Evolutionary conservation across 2,329 filamentous ascomycete species (phyloP).

Genomic region (Cladophialophora yegresii): DNA sequence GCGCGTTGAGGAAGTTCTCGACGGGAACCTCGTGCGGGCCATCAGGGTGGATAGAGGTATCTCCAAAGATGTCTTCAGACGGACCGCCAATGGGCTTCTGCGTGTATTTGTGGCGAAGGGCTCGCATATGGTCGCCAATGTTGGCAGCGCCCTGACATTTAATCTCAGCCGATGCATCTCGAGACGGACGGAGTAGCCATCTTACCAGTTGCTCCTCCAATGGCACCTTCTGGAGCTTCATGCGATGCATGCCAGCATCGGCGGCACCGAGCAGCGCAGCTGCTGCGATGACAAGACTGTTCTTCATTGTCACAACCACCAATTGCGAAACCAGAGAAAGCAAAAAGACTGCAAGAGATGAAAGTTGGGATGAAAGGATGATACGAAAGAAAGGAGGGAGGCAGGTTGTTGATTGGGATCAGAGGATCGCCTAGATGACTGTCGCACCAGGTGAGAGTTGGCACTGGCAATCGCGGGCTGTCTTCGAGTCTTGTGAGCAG

Average conservation of each 20-base stretch:
- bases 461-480: background rate
- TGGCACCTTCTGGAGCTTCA: conserved; percentile 97
- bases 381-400: conserved; percentile 14
- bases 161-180: conserved; percentile 8
- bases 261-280: conserved; percentile 79
- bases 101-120: conserved; percentile 87
- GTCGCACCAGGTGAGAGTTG: conserved; percentile 10
- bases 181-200: conserved; percentile 33
- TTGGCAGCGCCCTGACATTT: conserved; percentile 67
- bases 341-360: conserved; percentile 31
- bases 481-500: background rate
- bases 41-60: conserved; percentile 66
- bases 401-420: conserved; percentile 15
- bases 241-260: conserved; percentile 85
- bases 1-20: conserved; percentile 97
- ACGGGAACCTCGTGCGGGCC: conserved; percentile 77
- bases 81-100: conserved; percentile 95
- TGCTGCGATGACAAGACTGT: conserved; percentile 73
- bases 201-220: conserved; percentile 88
- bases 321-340: conserved; percentile 22
- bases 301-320: conserved; percentile 69
- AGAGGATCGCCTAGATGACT: conserved; percentile 13
- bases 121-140: conserved; percentile 77
- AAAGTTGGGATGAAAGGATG: conserved; percentile 22
- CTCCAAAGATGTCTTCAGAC: conserved; percentile 77